Base-by-base conservation (phyloP, 176 grass and related monocot species). In the Coix lacrymajobi region DNA sequence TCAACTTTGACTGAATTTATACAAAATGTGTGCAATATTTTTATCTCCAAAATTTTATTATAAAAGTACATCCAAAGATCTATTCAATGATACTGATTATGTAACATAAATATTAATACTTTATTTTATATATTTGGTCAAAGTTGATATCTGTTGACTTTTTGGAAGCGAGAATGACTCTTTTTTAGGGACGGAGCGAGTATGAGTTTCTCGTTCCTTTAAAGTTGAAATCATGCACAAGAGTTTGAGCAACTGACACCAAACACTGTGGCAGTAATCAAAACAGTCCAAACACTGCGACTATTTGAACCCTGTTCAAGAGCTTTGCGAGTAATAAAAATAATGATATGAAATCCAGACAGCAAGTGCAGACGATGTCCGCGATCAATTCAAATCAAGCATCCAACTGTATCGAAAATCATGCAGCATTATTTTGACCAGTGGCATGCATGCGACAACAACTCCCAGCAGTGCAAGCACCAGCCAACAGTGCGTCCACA, bases 341-440 rank as follows among this genome's bases (percentile, higher is more conserved):
- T 2, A n/a, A 48, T 20, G 28, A 25, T 28, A 28, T 44, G 8
- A 38, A 49, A 76, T 75, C n/a, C n/a, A 69, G 20, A 76, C 39
- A 75, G 70, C 77, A 81, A 54, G 48, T 69, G 32, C 63, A 48
- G 79, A 85, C 26, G 63, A 65, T 76, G 49, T 44, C 63, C 11
- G 3, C 19, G 25, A 85, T 89, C 63, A 62, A 64, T 81, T 70
- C 69, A 62, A 79, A 89, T 89, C 76, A 84, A 80, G 76, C 81
- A 88, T 68, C 81, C 70, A 85, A 62, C 70, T 81, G 57, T 40
- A 69, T 62, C 29, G 8, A 34, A 75, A 73, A 85, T 70, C 82
- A 85, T 52, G 33, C 30, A 2, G 4, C 48, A 89, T 76, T 81
- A 85, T 89, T 76, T 30, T 0, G 24, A 48, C 52, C 51, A 81